Conservation (phyloP, 768 basidiomycete genomes). For the Thelephora ganbajun region DNA sequence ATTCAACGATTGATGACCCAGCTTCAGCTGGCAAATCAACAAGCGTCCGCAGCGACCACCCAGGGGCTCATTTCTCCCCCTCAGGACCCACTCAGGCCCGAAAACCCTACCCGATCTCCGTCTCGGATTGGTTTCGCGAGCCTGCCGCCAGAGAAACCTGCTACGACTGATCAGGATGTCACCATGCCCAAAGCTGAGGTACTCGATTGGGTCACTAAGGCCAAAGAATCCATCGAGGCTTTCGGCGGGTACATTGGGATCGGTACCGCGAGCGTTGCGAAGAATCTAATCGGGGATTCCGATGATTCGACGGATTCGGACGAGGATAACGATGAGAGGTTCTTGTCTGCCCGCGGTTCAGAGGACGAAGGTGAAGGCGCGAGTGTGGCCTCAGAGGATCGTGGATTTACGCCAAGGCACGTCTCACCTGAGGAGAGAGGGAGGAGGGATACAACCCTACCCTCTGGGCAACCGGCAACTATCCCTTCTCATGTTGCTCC, state of each 20-base stretch:
- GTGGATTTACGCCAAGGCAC: background rate
- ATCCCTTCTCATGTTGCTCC: slow-evolving; percentile 51
- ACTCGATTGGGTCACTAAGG: slow-evolving; percentile 67
- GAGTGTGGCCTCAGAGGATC: no score
- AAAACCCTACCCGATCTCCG: slow-evolving; percentile 7
- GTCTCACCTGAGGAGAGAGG: background rate
- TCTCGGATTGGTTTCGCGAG: slow-evolving; percentile 10
- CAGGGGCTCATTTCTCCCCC: slow-evolving; percentile 14
- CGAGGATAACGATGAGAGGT: background rate
- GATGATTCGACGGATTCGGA: slow-evolving; percentile 14
- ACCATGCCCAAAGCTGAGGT: slow-evolving; percentile 39
- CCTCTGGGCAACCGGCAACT: slow-evolving; percentile 31
- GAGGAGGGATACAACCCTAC: no score
- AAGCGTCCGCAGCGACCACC: slow-evolving; percentile 6
- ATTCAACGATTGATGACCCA: slow-evolving; percentile 61
- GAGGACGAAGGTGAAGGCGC: no score
- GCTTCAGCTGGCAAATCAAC: slow-evolving; percentile 34
- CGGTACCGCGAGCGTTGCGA: slow-evolving; percentile 38
- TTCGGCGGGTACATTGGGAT: slow-evolving; percentile 56
- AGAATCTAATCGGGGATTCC: slow-evolving; percentile 35
- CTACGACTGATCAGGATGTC: slow-evolving; percentile 3
- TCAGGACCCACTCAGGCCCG: background rate
- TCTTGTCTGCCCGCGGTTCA: background rate
- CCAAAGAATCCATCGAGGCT: slow-evolving; percentile 51
- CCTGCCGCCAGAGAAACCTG: slow-evolving; percentile 1